Base-by-base conservation (phyloP, 208 protist species). In the Leishmania major region DNA sequence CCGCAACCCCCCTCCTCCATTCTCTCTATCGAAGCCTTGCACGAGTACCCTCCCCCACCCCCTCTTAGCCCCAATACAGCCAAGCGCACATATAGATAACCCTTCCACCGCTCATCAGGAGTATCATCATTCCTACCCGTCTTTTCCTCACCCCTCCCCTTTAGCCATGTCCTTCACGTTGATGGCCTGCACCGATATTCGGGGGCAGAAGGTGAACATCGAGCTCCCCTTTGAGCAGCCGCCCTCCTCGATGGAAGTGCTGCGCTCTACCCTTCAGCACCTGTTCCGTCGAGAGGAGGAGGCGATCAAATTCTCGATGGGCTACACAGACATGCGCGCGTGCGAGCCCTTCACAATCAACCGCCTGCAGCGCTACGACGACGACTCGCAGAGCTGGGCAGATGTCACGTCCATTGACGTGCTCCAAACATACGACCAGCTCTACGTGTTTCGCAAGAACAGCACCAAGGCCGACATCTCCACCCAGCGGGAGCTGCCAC, bases 371-470 rank as follows among this genome's bases (percentile, higher is more conserved):
- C 85, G 88, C 35, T 96, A 94, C 83, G 84, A 92, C 64, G 93
- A 96, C 71, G 93, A 95, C 74, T 88, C 84, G 70, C 87, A 93
- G 77, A 78, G 80, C 35, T 96, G 93, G 92, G 73, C 72, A 8
- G 93, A 94, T 35, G 66, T 96, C 1, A 79, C 75, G 0, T 81
- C 84, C 49, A 83, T 84, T 25, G 80, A 84, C 22, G 45, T 84
- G 74, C 87, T 96, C 55, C 85, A 87, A 40, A 84, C 86, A 6
- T 94, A 94, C 83, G 93, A 96, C 77, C 93, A 96, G 84, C 81
- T 96, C 45, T 96, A 95, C 78, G 90, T 94, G 17, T 95, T 94
- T 79, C 90, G 93, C 77, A 93, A 92, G 79, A 90, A 94, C 84
- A 90, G 83, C 71, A 95, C 91, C 55, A 91, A 88, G 78, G 87